These are phyloP conservation scores for Akebia trifoliata DNA, from an alignment of 164 flowering plant genomes.

Conservation along the genomic window DNA sequence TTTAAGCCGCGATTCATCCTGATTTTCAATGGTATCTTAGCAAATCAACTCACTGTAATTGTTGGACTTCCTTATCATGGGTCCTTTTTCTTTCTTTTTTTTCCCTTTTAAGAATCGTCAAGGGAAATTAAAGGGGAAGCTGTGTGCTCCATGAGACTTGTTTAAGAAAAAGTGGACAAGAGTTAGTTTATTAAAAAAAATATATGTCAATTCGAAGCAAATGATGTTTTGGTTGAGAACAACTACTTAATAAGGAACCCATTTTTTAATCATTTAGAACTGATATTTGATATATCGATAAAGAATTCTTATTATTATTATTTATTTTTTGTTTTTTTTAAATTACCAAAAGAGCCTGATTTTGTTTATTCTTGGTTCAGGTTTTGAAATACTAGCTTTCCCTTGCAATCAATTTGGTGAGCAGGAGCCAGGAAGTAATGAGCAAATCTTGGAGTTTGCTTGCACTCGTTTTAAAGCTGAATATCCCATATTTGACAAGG, in stretches of 20 bases:
- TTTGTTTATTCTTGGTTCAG: conserved; percentile 27
- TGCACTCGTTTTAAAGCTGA: conserved; percentile 87
- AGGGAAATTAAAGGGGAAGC: too few relatives aligned
- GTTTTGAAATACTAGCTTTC: conserved; percentile 81
- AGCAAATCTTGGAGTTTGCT: conserved; percentile 56
- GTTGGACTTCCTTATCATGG: too few relatives aligned
- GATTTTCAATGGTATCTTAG: too few relatives aligned
- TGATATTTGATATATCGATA: background rate
- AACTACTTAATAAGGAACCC: background rate
- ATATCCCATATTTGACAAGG: conserved; percentile 85
- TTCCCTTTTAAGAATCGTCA: background rate
- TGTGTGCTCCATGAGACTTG: too few relatives aligned
- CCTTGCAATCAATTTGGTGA: conserved; percentile 86
- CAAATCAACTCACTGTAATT: too few relatives aligned
- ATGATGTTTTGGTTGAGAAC: background rate
- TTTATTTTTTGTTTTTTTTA: background rate
- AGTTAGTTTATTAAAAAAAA: background rate
- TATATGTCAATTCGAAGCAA: background rate
- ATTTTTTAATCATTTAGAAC: background rate
- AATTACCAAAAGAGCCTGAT: background rate
- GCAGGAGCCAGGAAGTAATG: conserved; percentile 82
- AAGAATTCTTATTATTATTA: background rate
- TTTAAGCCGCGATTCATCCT: too few relatives aligned
- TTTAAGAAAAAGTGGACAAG: too few relatives aligned
- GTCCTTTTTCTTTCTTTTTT: background rate